phyloP scores from a whole-genome alignment of 257 asterid genomes.

The Scutellaria baicalensis region DNA sequence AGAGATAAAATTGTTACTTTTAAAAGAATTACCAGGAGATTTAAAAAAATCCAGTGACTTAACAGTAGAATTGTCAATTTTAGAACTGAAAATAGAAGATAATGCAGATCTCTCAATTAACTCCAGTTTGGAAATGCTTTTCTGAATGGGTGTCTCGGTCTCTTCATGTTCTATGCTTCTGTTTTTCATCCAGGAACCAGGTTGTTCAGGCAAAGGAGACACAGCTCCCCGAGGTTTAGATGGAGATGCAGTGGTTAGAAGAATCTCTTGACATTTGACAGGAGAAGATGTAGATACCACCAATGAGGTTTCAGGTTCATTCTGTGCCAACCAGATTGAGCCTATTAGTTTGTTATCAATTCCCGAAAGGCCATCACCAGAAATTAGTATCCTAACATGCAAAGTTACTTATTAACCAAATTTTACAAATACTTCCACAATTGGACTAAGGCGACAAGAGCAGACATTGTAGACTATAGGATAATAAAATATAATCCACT shows the following conservation, averaged over 20 bases:
- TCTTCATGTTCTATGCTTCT: conserved; percentile 26
- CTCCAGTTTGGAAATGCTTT: conserved; percentile 70
- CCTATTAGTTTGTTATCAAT: conserved; percentile 14
- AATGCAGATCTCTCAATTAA: conserved; percentile 56
- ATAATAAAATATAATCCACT: background rate
- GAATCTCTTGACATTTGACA: conserved; percentile 27
- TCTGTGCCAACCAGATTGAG: conserved; percentile 22
- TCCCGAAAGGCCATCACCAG: background rate
- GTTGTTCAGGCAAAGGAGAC: conserved; percentile 42
- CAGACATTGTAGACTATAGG: background rate
- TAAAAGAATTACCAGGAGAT: conserved; percentile 37
- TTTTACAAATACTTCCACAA: conserved; percentile 7
- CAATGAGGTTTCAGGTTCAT: conserved; percentile 28
- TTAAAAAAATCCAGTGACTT: conserved; percentile 35
- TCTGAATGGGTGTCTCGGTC: conserved; percentile 56
- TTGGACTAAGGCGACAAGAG: background rate
- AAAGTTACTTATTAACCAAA: background rate
- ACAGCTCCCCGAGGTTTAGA: conserved; percentile 22
- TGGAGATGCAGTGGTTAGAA: conserved; percentile 34
- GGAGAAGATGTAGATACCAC: conserved; percentile 37
- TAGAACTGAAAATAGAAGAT: conserved; percentile 47
- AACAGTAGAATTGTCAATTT: conserved; percentile 40
- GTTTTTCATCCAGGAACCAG: conserved; percentile 29
- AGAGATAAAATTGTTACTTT: conserved; percentile 1
- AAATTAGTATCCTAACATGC: background rate